phyloP scores from a whole-genome alignment of 177 flowering plant species.

The Tripterygium wilfordii region DNA sequence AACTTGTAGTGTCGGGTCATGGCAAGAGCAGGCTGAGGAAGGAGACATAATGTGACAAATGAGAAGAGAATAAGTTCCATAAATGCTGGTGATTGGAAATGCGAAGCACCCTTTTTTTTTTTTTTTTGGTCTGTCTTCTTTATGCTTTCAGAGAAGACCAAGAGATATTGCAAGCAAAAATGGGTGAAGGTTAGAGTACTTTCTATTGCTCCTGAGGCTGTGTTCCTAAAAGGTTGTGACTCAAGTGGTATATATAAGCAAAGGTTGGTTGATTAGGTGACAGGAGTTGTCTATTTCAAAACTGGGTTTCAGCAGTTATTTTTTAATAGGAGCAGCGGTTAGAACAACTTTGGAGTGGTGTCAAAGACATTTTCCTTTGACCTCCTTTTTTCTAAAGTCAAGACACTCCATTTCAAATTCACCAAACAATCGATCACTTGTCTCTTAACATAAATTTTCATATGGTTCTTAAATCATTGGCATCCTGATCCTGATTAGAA shows the following conservation, averaged over 20 bases:
- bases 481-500: too few relatives aligned
- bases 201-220: too few relatives aligned
- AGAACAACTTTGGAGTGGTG: slow-evolving; percentile 26
- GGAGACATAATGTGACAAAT: slow-evolving; percentile 4
- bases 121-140: neutral
- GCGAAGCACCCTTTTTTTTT: slow-evolving; percentile 18
- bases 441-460: neutral
- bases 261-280: slow-evolving; percentile 9
- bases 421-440: neutral
- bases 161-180: too few relatives aligned
- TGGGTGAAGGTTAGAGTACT: neutral
- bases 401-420: neutral
- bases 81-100: slow-evolving; percentile 6
- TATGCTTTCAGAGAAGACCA: neutral
- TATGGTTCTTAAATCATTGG: too few relatives aligned
- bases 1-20: slow-evolving; percentile 27
- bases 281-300: too few relatives aligned
- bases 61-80: slow-evolving; percentile 6
- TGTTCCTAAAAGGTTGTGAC: neutral
- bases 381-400: slow-evolving; percentile 12
- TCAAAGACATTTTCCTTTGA: slow-evolving; percentile 23
- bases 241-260: slow-evolving; percentile 5
- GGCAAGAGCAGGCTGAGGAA: slow-evolving; percentile 15
- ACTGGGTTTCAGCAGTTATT: neutral
- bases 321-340: slow-evolving; percentile 15